These are phyloP conservation scores for Apostasia shenzhenica DNA, from an alignment of 106 monocot species.

Conservation along the genomic window DNA sequence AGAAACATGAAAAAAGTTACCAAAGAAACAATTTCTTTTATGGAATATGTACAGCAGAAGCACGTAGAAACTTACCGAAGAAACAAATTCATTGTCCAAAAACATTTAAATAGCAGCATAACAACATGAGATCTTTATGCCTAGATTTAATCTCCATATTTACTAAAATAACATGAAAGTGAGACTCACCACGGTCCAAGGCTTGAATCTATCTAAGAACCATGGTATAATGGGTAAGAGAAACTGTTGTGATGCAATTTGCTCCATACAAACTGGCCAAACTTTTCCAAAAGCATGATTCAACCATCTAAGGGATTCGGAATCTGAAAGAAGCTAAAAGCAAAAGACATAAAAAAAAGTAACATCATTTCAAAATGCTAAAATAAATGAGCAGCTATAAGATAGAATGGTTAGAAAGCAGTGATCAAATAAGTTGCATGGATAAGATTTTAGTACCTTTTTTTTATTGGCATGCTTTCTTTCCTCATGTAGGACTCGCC, in stretches of 20 bases:
- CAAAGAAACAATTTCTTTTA: too few species aligned
- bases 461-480: conserved; percentile 48
- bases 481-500: conserved; percentile 56
- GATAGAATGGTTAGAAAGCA: background rate
- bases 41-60: too few species aligned
- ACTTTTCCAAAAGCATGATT: conserved; percentile 75
- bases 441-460: conserved; percentile 34
- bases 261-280: conserved; percentile 93
- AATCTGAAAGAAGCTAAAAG: conserved; percentile 72
- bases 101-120: too few species aligned
- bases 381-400: background rate
- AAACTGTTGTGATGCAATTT: conserved; percentile 77
- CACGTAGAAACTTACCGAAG: too few species aligned
- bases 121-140: too few species aligned
- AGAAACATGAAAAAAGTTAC: too few species aligned
- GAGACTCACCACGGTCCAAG: conserved; percentile 70
- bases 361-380: background rate
- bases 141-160: background rate
- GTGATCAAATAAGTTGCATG: background rate
- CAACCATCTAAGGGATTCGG: conserved; percentile 83
- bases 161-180: background rate
- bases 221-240: conserved; percentile 84
- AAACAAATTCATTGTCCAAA: too few species aligned
- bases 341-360: background rate
- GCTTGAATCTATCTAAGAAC: conserved; percentile 95